Base-by-base conservation (phyloP, 768 basidiomycete species). In the Amanita rubescens region DNA sequence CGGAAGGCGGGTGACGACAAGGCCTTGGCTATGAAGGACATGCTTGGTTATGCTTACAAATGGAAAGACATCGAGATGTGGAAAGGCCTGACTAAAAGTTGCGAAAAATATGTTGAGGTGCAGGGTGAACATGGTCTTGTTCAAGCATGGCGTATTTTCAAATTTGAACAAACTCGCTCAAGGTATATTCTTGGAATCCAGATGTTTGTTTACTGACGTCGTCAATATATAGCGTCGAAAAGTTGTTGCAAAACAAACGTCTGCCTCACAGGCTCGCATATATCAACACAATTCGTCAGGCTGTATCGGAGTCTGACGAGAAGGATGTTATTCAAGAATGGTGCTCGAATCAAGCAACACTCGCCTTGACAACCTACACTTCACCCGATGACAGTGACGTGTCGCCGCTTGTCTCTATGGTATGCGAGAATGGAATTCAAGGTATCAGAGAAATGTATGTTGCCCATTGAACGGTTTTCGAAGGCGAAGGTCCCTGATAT, bases 51-150 rank as follows among this genome's bases (percentile, higher is more conserved):
- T 38, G 64, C 67, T 17, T 15, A 68, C 24, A 59, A 59, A 39
- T 67, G 67, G 67, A 62, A 63, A n/a, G 64, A 66, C 45, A 27
- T 60, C 6, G 53, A 54, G 14, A 58, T 63, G 43, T 70, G 65
- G 68, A 63, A 67, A 24, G 35, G 41, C n/a, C n/a, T 65, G 11
- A 56, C 63, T 32, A 57, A 55, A 49, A 51, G 53, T 19, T 52
- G 52, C n/a, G 54, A 53, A 14, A 60, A 47, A 19, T 45, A 58
- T 12, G 51, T 62, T 22, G 27, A 30, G 27, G 27, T 30, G 27
- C 27, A 30, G 27, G 37, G 22, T 14, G 54, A 53, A 22, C 55
- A 57, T 35, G 54, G 55, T 19, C 30, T 49, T 11, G 56, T 47
- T 30, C 14, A 15, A 10, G 46, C 46, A 11, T 17, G 12, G 19